Base-by-base conservation (phyloP, 306 rosid species). In the Arachis hypogaea region DNA sequence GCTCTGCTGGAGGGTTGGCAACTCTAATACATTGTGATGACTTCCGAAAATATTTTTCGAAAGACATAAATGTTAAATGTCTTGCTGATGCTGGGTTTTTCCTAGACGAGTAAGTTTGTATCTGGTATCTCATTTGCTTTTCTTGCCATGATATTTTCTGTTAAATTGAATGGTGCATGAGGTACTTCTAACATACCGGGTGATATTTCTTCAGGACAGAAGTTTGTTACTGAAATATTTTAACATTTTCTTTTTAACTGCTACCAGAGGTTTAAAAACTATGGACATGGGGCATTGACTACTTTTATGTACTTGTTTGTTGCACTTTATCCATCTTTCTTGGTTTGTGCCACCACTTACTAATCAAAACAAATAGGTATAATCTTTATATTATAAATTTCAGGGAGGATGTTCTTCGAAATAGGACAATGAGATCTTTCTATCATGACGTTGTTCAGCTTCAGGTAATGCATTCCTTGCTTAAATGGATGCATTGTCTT, bases 1-100 rank as follows among this genome's bases (percentile, higher is more conserved):
- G 99, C 87, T 95, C 99, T 71, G 98, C 99, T 11, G 98, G 99
- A 63, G 98, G 98, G 11, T 87, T 95, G 89, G 98, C 99, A 9
- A 80, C 92, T 77, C 98, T 95, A 75, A 80, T 95, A 81, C 98
- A 95, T 70, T 95, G 99, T 76, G 96, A 95, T 79, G 86, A 77
- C 77, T 95, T 95, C 52, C 78, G 86, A 71, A 70, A 79, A 36
- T 60, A 77, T 75, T 73, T 92, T 43, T 96, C 93, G 3, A 73
- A 67, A 68, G 81, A 81, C 71, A 84, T 88, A 47, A 86, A 87
- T 36, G 92, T 88, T 64, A 95, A 92, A 77, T 95, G 99, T 81
- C 93, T 95, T 63, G 89, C 98, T 69, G 99, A 92, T 78, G 98
- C 97, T 68, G 96, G 99, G 71, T 95, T 95, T 84, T 95, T 95